phyloP scores from a whole-genome alignment of 2,329 filamentous ascomycete genomes.

The Emmonsiellopsis sp. region DNA sequence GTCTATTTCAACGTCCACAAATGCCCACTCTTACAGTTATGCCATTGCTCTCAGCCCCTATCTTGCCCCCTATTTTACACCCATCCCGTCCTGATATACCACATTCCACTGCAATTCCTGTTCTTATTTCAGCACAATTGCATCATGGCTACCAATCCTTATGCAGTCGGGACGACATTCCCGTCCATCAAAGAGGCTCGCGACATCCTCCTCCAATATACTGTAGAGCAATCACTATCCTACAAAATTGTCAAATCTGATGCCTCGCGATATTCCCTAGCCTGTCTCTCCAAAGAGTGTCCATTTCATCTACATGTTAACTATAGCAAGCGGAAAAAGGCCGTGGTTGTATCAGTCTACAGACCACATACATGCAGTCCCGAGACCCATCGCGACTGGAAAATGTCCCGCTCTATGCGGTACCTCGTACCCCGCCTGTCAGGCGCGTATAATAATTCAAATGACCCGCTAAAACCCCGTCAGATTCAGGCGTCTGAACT shows the following conservation, averaged over 20 bases:
- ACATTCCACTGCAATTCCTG: no score
- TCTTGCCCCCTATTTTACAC: no score
- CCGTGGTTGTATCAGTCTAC: slow-evolving; percentile 4
- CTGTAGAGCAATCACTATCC: slow-evolving; percentile 3
- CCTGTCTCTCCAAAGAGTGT: slow-evolving; percentile 3
- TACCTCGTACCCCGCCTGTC: slow-evolving; percentile 5
- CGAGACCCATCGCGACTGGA: slow-evolving; percentile 6
- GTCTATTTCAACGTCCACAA: no score
- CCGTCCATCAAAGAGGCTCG: slow-evolving; percentile 13
- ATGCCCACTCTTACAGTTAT: no score
- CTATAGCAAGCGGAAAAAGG: neutral
- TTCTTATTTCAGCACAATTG: neutral
- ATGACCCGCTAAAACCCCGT: neutral
- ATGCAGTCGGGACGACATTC: slow-evolving; percentile 25
- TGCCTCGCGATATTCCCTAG: slow-evolving; percentile 5
- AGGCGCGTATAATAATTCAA: slow-evolving; percentile 2
- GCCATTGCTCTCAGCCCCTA: no score
- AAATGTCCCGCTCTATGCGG: slow-evolving; percentile 4
- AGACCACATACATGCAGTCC: slow-evolving; percentile 3
- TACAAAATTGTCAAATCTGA: slow-evolving; percentile 13
- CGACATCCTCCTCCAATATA: slow-evolving; percentile 17
- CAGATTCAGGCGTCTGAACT: slow-evolving; percentile 5
- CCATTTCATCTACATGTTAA: slow-evolving; percentile 4
- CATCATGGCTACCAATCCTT: slow-evolving; percentile 8
- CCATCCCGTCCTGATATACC: no score